phyloP scores from a whole-genome alignment of 1,284 basidiomycete genomes.

The Pisolithus thermaeus region DNA sequence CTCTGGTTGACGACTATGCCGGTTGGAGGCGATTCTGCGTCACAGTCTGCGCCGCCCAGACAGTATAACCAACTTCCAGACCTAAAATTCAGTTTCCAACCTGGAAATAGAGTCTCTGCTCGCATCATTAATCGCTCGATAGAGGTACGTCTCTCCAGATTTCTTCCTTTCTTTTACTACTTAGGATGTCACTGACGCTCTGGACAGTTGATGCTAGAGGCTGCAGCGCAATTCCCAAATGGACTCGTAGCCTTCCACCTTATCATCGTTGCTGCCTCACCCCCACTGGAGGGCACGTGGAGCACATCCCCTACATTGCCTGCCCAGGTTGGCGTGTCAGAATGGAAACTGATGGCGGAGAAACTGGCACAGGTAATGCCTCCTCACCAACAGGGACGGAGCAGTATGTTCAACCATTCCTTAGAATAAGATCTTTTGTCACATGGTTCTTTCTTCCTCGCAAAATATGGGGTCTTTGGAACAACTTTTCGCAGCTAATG shows the following conservation, averaged over 20 bases:
- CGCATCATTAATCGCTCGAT: conserved; percentile 37
- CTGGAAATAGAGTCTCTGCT: conserved; percentile 40
- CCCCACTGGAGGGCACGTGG: conserved; percentile 36
- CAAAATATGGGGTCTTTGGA: conserved; percentile 40
- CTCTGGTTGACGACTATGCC: conserved; percentile 34
- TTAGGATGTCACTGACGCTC: background rate
- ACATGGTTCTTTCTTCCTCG: conserved; percentile 47
- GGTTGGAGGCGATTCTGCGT: conserved; percentile 30
- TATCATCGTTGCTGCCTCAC: conserved; percentile 49
- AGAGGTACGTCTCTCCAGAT: conserved; percentile 33
- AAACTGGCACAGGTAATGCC: conserved; percentile 42
- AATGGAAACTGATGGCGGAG: conserved; percentile 39
- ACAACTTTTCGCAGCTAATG: conserved; percentile 49
- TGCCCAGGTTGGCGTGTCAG: conserved; percentile 23
- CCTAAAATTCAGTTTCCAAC: conserved; percentile 37
- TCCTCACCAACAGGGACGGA: conserved; percentile 4
- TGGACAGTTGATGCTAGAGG: conserved; percentile 25
- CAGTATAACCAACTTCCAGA: conserved; percentile 37
- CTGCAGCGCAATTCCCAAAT: conserved; percentile 27
- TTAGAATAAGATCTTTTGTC: conserved; percentile 52
- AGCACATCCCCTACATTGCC: conserved; percentile 15
- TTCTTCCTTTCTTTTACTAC: background rate
- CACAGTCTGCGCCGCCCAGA: conserved; percentile 23
- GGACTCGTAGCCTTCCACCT: conserved; percentile 45
- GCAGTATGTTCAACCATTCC: conserved; percentile 12